A percentile compares a stretch with the other conserved stretches of the same genome.
phyloP scores from a whole-genome alignment of 2,329 filamentous ascomycete genomes.

The Fusarium mexicanum region DNA sequence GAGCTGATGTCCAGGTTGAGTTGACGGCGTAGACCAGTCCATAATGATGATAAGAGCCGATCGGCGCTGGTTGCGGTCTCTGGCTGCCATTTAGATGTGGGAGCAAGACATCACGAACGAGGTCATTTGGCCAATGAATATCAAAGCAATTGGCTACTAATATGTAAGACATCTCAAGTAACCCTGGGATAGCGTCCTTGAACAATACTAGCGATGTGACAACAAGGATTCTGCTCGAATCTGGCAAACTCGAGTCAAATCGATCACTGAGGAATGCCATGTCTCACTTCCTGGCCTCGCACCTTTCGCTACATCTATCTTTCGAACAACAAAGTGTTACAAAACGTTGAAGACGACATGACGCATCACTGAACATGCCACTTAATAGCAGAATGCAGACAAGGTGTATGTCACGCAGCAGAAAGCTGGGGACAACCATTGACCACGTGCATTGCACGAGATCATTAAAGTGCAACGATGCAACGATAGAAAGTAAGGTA shows the following conservation, averaged over 20 bases:
- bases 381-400: background rate
- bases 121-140: slow-evolving; percentile 1
- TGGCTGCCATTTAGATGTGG: background rate
- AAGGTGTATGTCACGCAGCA: slow-evolving; percentile 24
- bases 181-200: slow-evolving; percentile 4
- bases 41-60: slow-evolving; percentile 19
- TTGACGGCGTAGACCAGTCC: background rate
- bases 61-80: slow-evolving; percentile 15
- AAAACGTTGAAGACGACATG: background rate
- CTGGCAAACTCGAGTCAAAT: background rate
- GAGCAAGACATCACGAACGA: slow-evolving; percentile 4
- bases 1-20: slow-evolving; percentile 9
- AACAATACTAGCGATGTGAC: background rate
- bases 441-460: slow-evolving; percentile 19
- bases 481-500: background rate
- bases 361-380: background rate
- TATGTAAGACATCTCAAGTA: background rate
- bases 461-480: background rate
- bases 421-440: background rate
- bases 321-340: background rate
- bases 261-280: background rate
- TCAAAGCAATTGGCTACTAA: background rate
- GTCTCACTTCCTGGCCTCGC: background rate
- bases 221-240: background rate
- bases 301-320: background rate